These are phyloP conservation scores for Botrytis galanthina DNA, from an alignment of 2,329 filamentous ascomycete genomes.

Conservation along the genomic window DNA sequence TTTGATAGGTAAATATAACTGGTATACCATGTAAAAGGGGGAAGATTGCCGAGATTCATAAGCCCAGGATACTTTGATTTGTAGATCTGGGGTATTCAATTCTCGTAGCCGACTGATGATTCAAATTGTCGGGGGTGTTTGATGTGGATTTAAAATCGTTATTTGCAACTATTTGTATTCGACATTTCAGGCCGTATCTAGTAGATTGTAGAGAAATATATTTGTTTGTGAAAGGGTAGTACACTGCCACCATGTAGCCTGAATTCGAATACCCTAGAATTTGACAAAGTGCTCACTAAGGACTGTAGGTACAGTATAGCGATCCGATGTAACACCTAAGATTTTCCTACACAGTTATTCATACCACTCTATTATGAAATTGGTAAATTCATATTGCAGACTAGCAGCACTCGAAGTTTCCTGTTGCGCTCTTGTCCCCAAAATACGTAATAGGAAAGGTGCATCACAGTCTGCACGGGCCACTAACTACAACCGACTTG, in stretches of 20 bases:
- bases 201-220: neutral
- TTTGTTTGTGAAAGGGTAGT: neutral
- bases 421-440: neutral
- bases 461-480: neutral
- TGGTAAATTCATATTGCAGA: neutral
- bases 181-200: neutral
- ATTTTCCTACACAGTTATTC: neutral
- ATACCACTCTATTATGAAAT: neutral
- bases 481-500: neutral
- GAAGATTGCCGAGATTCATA: neutral
- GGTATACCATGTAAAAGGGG: neutral
- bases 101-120: neutral
- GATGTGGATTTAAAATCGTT: neutral
- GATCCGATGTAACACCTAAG: neutral
- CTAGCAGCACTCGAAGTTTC: neutral
- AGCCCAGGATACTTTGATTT: neutral
- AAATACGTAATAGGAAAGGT: neutral
- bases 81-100: neutral
- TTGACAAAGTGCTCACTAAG: neutral
- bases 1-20: neutral
- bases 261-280: neutral
- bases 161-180: neutral
- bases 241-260: neutral
- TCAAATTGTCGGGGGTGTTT: fast-evolving
- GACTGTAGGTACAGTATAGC: neutral